Evolutionary conservation across 2,329 filamentous ascomycete genomes (phyloP).

Genomic region (Pseudogymnoascus sp.): DNA sequence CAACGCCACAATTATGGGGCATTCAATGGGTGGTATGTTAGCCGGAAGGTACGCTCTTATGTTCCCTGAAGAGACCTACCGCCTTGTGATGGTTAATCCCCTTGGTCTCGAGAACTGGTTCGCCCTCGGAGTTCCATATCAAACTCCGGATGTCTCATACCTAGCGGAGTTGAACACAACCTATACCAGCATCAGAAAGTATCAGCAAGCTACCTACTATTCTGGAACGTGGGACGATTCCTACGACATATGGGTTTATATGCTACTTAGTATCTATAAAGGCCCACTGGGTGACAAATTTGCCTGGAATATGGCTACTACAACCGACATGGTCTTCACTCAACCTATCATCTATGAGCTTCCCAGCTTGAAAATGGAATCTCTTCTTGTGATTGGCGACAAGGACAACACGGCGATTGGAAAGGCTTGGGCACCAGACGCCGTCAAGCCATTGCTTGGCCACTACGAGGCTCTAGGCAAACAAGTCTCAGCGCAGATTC

Average conservation of each 20-base stretch:
- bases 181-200: conserved; percentile 36
- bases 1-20: conserved; percentile 41
- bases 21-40: conserved; percentile 49
- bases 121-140: conserved; percentile 36
- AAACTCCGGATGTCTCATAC: conserved; percentile 33
- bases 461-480: conserved; percentile 42
- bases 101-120: conserved; percentile 21
- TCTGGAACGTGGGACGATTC: conserved; percentile 36
- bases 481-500: conserved; percentile 36
- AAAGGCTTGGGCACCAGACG: conserved; percentile 37
- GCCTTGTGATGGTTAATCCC: conserved; percentile 41
- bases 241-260: conserved; percentile 46
- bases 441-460: conserved; percentile 37
- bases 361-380: conserved; percentile 11
- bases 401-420: conserved; percentile 40
- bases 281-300: conserved; percentile 26
- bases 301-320: conserved; percentile 12
- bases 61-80: conserved; percentile 36
- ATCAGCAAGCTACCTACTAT: conserved; percentile 41
- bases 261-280: conserved; percentile 43
- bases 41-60: conserved; percentile 42
- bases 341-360: conserved; percentile 11
- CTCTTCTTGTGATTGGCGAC: conserved; percentile 12
- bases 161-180: conserved; percentile 32
- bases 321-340: conserved; percentile 9